Conservation (phyloP, 148 eudicot genomes). For the Rhododendron vialii region DNA sequence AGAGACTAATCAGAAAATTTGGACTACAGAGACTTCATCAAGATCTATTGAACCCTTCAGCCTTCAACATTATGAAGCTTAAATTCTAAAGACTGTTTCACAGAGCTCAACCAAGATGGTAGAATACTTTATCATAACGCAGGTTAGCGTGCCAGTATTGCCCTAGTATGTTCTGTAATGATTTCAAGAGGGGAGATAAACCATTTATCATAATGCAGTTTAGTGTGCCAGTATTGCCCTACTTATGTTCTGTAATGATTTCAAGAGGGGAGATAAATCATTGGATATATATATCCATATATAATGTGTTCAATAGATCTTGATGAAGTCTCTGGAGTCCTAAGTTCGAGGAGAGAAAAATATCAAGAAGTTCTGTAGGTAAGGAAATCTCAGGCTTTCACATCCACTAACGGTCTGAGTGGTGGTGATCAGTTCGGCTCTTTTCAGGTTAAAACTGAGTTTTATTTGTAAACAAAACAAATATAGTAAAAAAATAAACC, state of each 20-base stretch:
- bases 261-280: background rate
- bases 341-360: constrained; percentile 9
- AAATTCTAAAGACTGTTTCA: background rate
- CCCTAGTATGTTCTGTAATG: background rate
- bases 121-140: background rate
- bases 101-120: background rate
- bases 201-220: background rate
- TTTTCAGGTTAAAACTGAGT: background rate
- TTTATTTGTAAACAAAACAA: constrained; percentile 16
- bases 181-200: background rate
- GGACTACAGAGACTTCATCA: too few species aligned
- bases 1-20: too few species aligned
- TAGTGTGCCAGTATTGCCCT: background rate
- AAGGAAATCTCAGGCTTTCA: constrained; percentile 26
- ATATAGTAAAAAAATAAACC: background rate
- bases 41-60: too few species aligned
- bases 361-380: constrained; percentile 28
- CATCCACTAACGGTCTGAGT: constrained; percentile 33
- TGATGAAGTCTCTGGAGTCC: background rate
- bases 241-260: background rate
- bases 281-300: background rate
- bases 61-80: background rate
- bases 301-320: too few species aligned
- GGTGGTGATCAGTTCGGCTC: constrained; percentile 22
- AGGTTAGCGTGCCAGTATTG: background rate